Percentiles rank a stretch among this genome's conserved stretches.
phyloP scores from a whole-genome alignment of 345 rosid species.

The Citrus sinensis region DNA sequence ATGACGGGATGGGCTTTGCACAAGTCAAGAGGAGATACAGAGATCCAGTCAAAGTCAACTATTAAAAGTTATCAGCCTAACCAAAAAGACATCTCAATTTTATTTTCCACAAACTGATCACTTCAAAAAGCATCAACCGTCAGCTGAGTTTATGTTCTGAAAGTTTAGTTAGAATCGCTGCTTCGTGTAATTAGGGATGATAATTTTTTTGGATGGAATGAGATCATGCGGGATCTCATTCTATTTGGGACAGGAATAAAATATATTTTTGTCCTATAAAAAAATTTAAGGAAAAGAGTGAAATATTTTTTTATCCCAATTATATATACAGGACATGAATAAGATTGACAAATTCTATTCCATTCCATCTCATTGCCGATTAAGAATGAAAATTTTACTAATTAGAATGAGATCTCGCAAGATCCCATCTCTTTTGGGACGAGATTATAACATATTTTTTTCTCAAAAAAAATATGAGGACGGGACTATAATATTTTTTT shows the following conservation, averaged over 20 bases:
- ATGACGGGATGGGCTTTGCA: too few relatives aligned
- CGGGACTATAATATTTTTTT: too few relatives aligned
- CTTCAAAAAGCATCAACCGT: neutral
- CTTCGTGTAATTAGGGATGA: neutral
- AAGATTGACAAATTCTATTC: accelerated
- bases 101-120: neutral
- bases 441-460: accelerated
- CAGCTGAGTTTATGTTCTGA: slow-evolving; percentile 12
- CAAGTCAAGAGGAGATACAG: neutral
- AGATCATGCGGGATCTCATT: too few relatives aligned
- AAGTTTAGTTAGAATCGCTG: neutral
- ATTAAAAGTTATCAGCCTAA: neutral
- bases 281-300: too few relatives aligned
- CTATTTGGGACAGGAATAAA: accelerated
- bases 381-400: too few relatives aligned
- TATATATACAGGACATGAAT: too few relatives aligned
- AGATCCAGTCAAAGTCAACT: neutral
- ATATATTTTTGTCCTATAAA: too few relatives aligned
- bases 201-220: accelerated
- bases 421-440: too few relatives aligned
- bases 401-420: too few relatives aligned
- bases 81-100: slow-evolving; percentile 11
- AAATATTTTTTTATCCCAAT: too few relatives aligned
- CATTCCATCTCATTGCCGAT: too few relatives aligned
- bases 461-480: too few relatives aligned